These are phyloP conservation scores for Coemansia sp. DNA, from an alignment of 192 early-diverging fungal species.

Conservation along the genomic window DNA sequence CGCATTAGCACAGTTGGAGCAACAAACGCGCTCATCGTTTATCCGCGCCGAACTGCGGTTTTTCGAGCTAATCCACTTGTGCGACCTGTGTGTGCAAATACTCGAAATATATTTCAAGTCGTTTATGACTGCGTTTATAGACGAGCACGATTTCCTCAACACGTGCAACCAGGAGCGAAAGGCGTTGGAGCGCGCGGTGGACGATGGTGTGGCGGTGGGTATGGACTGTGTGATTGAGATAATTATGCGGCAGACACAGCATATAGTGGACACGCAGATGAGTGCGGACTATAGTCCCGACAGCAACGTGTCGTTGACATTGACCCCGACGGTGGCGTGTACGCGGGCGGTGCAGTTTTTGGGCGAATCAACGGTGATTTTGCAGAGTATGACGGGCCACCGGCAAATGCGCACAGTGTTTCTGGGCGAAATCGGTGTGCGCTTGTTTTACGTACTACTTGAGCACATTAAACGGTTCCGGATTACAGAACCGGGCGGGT, in stretches of 20 bases:
- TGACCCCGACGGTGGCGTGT: constrained; percentile 84
- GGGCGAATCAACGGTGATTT: constrained; percentile 67
- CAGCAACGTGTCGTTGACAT: constrained; percentile 55
- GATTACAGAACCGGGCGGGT: constrained; percentile 80
- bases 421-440: constrained; percentile 80
- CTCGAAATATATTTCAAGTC: constrained; percentile 89
- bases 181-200: constrained; percentile 76
- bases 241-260: constrained; percentile 79
- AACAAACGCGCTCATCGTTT: constrained; percentile 32
- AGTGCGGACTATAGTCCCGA: constrained; percentile 74
- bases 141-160: constrained; percentile 89
- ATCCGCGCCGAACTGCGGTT: constrained; percentile 70
- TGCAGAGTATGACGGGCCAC: constrained; percentile 71
- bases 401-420: constrained; percentile 87
- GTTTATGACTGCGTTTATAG: constrained; percentile 80
- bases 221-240: constrained; percentile 91
- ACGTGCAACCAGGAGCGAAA: constrained; percentile 91
- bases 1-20: constrained; percentile 18
- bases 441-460: constrained; percentile 81
- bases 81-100: constrained; percentile 92
- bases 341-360: constrained; percentile 72
- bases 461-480: constrained; percentile 81
- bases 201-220: constrained; percentile 87
- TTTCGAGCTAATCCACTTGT: constrained; percentile 92
- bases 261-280: constrained; percentile 72